Evolutionary conservation across 1,284 basidiomycete genomes (phyloP), one percentile per base, ranked within the genome.

Genomic region (Phylloporus sp.): DNA sequence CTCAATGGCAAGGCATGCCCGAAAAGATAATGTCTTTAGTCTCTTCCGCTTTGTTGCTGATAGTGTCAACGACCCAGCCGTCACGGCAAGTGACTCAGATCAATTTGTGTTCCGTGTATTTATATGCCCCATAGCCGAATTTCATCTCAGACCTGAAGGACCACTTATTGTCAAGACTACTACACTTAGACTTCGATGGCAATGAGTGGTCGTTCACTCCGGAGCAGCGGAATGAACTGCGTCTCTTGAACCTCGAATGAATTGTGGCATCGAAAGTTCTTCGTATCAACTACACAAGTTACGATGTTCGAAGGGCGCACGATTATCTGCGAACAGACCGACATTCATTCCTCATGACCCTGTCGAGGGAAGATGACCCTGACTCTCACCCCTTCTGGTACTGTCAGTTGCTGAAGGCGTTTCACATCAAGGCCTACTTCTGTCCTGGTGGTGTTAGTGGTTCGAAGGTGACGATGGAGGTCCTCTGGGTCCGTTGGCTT

Each of bases 321-420:
- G 83, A 86, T 66, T 75, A 71, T 1, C 68, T 86, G 52, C 83
- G 82, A 60, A 77, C 80, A 1, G 60, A 45, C 17, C 23, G 47
- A 8, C 12, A 71, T 2, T 37, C 49, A 43, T 60, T 76, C 10
- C 67, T 85, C 52, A 84, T 85, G 79, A 69, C 82, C 1, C 64
- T 73, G 0, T 72, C 76, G 5, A 71, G 68, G 35, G 77, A 81
- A 32, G 70, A 73, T 37, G 70, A 68, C 8, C 43, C 64, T 2
- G 57, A 66, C 2, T 2, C n/a, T 53, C 73, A 72, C 39, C 74
- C 74, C 2, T 77, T 64, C 60, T 72, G 72, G 71, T 77, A 75
- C 23, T 39, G 39, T 5, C 64, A 62, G 4, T 3, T 70, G 4
- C 12, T 70, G 35, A 49, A 52, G 3, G 68, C 29, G 8, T 70